Base-by-base conservation (phyloP, 352 stramenopile genomes). In the Pythium myriotylum region DNA sequence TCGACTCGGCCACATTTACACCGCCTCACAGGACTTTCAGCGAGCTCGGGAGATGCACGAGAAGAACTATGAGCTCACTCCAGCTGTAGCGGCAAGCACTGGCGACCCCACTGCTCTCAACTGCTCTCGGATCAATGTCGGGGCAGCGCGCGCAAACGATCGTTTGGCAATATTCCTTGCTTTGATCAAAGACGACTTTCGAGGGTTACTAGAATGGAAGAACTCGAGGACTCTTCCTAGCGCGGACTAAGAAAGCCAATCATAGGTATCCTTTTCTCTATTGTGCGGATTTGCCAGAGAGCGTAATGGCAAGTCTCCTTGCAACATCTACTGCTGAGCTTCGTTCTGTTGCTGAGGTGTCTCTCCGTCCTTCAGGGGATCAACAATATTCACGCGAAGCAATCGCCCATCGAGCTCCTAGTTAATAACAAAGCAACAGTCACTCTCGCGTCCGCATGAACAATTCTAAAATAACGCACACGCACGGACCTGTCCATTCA, bases 31-130 rank as follows among this genome's bases (percentile, higher is more conserved):
- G 35, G 86, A 97, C 49, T 94, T 93, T 56, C 66, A 74, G 9
- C 79, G 76, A 10, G 92, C 91, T 2, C 71, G 95, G 1, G 82
- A 95, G 58, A 96, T 94, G 75, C 93, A 94, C 64, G 86, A 95
- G 58, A 91, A 94, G 37, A 96, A 93, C 68, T 93, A 97, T 58
- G 86, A 97, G 61, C 70, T 95, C 19, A 74, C 91, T 9, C 80
- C 81, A 23, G 77, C 69, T 12, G 66, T 87, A 37, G 71, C 70
- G 9, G 57, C 75, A 12, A 73, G 68, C 33, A 72, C 75, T 0
- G 64, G 62, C 10, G 79, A 92, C 32, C 45, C 65, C 8, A 70
- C 73, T 10, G 59, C 72, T 4, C 69, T 89, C 17, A 92, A 95
- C 62, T 79, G 74, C 12, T 73, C 84, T 14, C 81, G 83, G 0